Percentiles rank a stretch among this genome's conserved stretches.
phyloP scores from a whole-genome alignment of 768 basidiomycete species.

The Postia placenta region DNA sequence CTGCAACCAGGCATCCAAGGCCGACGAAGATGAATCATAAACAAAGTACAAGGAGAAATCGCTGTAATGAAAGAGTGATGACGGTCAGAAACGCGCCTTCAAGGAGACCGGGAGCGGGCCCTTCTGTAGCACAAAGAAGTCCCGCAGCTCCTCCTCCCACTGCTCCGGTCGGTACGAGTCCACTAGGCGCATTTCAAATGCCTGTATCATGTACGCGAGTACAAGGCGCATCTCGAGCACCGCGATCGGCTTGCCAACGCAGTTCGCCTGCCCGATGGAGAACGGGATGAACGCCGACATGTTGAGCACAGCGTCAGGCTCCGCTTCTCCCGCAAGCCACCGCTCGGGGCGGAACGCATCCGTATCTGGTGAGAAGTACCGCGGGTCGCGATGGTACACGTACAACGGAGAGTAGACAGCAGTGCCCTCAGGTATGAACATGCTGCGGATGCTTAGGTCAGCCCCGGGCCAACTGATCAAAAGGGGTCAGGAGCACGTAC shows the following conservation, averaged over 20 bases:
- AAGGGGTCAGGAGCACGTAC: conserved; percentile 21
- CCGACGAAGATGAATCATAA: no score
- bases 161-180: conserved; percentile 12
- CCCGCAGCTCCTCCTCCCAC: conserved; percentile 30
- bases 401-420: conserved; percentile 30
- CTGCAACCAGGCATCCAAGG: no score
- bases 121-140: conserved; percentile 14
- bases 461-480: conserved; percentile 1
- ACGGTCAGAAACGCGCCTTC: not conserved
- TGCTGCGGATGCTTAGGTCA: conserved; percentile 9
- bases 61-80: no score
- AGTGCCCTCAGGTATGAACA: conserved; percentile 39
- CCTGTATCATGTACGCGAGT: conserved; percentile 22
- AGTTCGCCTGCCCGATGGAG: conserved; percentile 45
- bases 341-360: conserved; percentile 38
- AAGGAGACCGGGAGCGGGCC: conserved; percentile 5
- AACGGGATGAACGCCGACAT: conserved; percentile 34
- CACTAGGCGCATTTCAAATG: conserved; percentile 15
- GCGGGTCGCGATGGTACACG: conserved; percentile 36
- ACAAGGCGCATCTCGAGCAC: conserved; percentile 30
- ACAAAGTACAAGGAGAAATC: no score
- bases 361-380: conserved; percentile 38
- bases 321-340: conserved; percentile 23
- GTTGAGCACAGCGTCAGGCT: conserved; percentile 18
- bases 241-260: conserved; percentile 41